phyloP scores from a whole-genome alignment of 768 basidiomycete genomes.

The Psilocybe subaeruginosa region DNA sequence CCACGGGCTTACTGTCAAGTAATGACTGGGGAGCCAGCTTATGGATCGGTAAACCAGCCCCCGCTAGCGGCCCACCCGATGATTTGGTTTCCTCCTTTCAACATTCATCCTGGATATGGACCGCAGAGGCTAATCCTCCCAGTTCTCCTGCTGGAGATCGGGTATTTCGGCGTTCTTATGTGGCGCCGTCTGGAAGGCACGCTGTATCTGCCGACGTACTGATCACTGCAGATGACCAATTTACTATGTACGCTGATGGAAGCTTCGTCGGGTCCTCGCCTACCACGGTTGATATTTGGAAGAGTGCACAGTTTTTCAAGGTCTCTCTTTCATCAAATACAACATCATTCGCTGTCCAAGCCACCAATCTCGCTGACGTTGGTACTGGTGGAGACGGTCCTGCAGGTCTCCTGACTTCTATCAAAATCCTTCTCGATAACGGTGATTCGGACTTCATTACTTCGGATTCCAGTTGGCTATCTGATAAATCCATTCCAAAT shows the following conservation, averaged over 20 bases:
- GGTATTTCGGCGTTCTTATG: constrained; percentile 33
- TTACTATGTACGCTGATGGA: constrained; percentile 32
- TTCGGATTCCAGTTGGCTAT: constrained; percentile 27
- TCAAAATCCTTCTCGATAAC: constrained; percentile 7
- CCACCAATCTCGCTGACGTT: constrained; percentile 27
- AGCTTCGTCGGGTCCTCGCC: constrained; percentile 23
- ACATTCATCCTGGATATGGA: constrained; percentile 32
- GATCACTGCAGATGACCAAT: constrained; percentile 30
- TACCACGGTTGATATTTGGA: constrained; percentile 27
- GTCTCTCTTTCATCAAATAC: constrained; percentile 20
- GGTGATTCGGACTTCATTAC: constrained; percentile 21
- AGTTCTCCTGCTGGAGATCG: constrained; percentile 25
- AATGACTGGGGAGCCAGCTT: constrained; percentile 27
- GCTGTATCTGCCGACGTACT: constrained; percentile 24
- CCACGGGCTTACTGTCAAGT: constrained; percentile 27
- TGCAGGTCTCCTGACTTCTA: constrained; percentile 30
- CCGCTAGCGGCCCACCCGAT: constrained; percentile 15
- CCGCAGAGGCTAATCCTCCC: constrained; percentile 21
- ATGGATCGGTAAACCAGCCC: constrained; percentile 30
- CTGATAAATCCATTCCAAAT: constrained; percentile 22
- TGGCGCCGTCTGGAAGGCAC: constrained; percentile 24
- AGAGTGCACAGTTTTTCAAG: constrained; percentile 24
- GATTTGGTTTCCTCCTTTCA: constrained; percentile 24
- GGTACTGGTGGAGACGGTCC: constrained; percentile 17
- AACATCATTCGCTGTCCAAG: constrained; percentile 30